Percentiles rank a stretch among this genome's conserved stretches.
Evolutionary conservation across 1,284 basidiomycete species (phyloP).

Genomic region (Marasmius sp.): DNA sequence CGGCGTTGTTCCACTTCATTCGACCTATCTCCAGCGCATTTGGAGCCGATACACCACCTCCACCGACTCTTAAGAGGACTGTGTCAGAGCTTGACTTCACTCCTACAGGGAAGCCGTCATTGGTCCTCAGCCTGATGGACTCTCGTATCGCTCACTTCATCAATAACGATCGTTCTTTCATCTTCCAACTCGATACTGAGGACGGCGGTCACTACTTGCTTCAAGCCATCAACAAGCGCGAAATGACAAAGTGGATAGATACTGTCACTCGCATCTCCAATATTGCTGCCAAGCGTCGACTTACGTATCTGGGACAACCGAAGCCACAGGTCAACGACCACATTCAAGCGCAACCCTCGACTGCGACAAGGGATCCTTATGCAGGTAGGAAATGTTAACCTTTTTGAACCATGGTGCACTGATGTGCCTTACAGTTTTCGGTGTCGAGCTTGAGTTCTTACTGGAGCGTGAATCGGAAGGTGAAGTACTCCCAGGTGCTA

Average conservation of each 20-base stretch:
- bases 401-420: slow-evolving; percentile 4
- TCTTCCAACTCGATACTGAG: slow-evolving; percentile 79
- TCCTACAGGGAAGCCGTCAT: slow-evolving; percentile 65
- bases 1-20: slow-evolving; percentile 79
- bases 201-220: slow-evolving; percentile 81
- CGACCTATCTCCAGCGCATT: slow-evolving; percentile 84
- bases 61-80: slow-evolving; percentile 50
- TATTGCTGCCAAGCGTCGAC: slow-evolving; percentile 70
- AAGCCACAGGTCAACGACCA: slow-evolving; percentile 72
- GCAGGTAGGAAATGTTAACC: slow-evolving; percentile 50
- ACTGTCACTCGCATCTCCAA: slow-evolving; percentile 69
- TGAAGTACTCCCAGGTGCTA: slow-evolving; percentile 48
- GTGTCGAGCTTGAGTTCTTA: slow-evolving; percentile 69
- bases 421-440: slow-evolving; percentile 57
- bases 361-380: slow-evolving; percentile 40
- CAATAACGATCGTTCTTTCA: slow-evolving; percentile 78
- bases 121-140: slow-evolving; percentile 72
- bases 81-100: slow-evolving; percentile 73
- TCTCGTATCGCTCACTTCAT: slow-evolving; percentile 67
- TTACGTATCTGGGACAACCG: slow-evolving; percentile 76
- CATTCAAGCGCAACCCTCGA: slow-evolving; percentile 49
- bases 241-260: slow-evolving; percentile 75
- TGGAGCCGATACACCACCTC: slow-evolving; percentile 53
- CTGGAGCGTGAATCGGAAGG: slow-evolving; percentile 61
- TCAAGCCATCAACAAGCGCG: slow-evolving; percentile 65